phyloP scores from a whole-genome alignment of 805 yeast species.

The Nakazawaea peltata region DNA sequence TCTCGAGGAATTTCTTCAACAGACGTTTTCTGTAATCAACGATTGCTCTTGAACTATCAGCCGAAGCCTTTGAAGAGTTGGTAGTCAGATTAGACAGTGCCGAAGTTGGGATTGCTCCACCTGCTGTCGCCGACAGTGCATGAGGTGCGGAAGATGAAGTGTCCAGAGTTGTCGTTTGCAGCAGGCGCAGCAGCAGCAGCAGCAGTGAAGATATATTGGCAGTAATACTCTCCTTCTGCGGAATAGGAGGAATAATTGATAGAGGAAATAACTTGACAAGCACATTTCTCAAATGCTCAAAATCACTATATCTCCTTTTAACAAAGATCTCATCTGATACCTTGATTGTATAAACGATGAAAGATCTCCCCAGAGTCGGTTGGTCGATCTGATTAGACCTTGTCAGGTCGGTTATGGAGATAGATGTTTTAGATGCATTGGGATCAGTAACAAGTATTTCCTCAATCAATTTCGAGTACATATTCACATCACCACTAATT shows the following conservation, averaged over 20 bases:
- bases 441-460: constrained; percentile 5
- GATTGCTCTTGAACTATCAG: constrained; percentile 13
- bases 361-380: constrained; percentile 45
- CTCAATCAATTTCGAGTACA: constrained; percentile 8
- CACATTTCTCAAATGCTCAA: constrained; percentile 71
- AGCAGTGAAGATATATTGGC: constrained; percentile 19
- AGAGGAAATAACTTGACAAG: constrained; percentile 73
- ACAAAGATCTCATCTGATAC: constrained; percentile 51
- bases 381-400: constrained; percentile 65
- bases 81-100: not conserved
- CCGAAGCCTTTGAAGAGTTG: no score
- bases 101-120: no score
- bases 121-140: no score
- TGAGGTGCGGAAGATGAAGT: not conserved
- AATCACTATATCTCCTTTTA: constrained; percentile 86
- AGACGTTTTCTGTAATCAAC: constrained; percentile 64
- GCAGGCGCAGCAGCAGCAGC: no score
- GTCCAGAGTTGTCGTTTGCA: not conserved
- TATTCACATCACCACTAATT: not conserved
- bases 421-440: constrained; percentile 9
- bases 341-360: constrained; percentile 75
- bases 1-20: constrained; percentile 68
- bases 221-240: constrained; percentile 65
- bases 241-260: constrained; percentile 85
- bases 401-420: constrained; percentile 67